Conservation (phyloP, 2,329 filamentous ascomycete species). For the Diaporthe sp. region DNA sequence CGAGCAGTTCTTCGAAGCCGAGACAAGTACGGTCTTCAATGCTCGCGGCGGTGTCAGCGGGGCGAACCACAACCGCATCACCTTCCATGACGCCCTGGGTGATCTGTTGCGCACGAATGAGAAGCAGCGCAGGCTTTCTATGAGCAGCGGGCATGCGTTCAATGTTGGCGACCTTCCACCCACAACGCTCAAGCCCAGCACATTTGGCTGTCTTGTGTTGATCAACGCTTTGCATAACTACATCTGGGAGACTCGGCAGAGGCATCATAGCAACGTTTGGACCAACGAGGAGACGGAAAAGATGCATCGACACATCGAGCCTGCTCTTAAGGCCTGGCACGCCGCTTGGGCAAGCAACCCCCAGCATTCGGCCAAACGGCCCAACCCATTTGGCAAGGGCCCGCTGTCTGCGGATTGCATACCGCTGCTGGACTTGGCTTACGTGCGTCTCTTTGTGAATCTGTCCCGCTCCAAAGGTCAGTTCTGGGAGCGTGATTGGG, state of each 20-base stretch:
- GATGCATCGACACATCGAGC: conserved; percentile 96
- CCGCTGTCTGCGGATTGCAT: conserved; percentile 92
- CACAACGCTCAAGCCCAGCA: conserved; percentile 82
- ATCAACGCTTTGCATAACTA: conserved; percentile 98
- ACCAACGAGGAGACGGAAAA: conserved; percentile 92
- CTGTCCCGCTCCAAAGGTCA: conserved; percentile 92
- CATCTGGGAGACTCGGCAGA: conserved; percentile 96
- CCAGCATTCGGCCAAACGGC: conserved; percentile 84
- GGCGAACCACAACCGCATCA: conserved; percentile 77
- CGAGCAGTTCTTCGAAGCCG: conserved; percentile 89
- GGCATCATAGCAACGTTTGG: conserved; percentile 90
- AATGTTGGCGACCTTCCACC: conserved; percentile 64
- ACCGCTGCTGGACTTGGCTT: conserved; percentile 90
- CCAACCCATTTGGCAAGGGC: conserved; percentile 84
- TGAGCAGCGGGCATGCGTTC: conserved; percentile 53
- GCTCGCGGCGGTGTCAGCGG: conserved; percentile 79
- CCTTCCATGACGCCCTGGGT: conserved; percentile 86
- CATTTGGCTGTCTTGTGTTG: conserved; percentile 90
- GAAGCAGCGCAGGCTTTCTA: conserved; percentile 66
- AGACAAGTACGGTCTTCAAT: conserved; percentile 85
- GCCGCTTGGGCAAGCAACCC: conserved; percentile 90
- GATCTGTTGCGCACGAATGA: conserved; percentile 84
- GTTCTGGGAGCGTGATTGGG: conserved; percentile 94
- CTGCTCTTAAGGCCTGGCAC: conserved; percentile 94
- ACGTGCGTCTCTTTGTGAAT: conserved; percentile 92